Evolutionary conservation across 352 stramenopile species (phyloP).

Genomic region (Globisporangium orthogonon): DNA sequence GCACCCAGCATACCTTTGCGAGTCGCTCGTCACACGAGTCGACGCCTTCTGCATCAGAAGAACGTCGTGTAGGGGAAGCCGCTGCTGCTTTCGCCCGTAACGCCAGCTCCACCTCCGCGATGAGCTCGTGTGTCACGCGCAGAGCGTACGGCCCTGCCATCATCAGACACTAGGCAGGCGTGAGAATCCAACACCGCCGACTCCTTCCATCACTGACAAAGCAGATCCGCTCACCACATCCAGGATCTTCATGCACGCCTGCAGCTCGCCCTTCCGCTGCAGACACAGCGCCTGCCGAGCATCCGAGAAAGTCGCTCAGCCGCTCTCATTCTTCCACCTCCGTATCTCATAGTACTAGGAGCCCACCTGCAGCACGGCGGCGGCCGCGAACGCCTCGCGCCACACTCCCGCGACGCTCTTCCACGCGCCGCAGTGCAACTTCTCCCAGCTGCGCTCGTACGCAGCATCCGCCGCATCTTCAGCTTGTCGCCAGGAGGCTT

Average conservation of each 20-base stretch:
- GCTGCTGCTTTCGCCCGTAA: constrained; percentile 3
- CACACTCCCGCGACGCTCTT: constrained; percentile 48
- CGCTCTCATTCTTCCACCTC: neutral
- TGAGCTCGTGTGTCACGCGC: constrained; percentile 36
- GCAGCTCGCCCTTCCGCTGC: constrained; percentile 12
- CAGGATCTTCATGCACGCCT: constrained; percentile 35
- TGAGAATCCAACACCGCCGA: neutral
- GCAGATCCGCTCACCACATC: constrained; percentile 74
- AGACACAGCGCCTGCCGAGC: constrained; percentile 26
- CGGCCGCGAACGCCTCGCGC: constrained; percentile 53
- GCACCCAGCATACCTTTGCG: constrained; percentile 4
- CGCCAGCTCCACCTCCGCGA: constrained; percentile 28
- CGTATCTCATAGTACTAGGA: neutral
- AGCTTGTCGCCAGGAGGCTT: constrained; percentile 1
- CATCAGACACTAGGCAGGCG: constrained; percentile 40
- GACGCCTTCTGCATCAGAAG: too few species aligned
- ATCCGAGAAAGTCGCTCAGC: neutral
- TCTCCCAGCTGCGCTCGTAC: constrained; percentile 67
- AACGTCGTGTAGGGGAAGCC: neutral
- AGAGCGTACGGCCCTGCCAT: constrained; percentile 58
- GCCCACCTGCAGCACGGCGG: constrained; percentile 42
- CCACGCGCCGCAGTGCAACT: constrained; percentile 68
- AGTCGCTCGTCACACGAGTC: constrained; percentile 4
- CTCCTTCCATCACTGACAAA: too few species aligned
- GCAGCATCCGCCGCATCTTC: constrained; percentile 18